Evolutionary conservation across 176 grass and related monocot genomes (phyloP), one percentile per base, ranked within the genome.

Genomic region (Rhipidocladum racemiflorum): DNA sequence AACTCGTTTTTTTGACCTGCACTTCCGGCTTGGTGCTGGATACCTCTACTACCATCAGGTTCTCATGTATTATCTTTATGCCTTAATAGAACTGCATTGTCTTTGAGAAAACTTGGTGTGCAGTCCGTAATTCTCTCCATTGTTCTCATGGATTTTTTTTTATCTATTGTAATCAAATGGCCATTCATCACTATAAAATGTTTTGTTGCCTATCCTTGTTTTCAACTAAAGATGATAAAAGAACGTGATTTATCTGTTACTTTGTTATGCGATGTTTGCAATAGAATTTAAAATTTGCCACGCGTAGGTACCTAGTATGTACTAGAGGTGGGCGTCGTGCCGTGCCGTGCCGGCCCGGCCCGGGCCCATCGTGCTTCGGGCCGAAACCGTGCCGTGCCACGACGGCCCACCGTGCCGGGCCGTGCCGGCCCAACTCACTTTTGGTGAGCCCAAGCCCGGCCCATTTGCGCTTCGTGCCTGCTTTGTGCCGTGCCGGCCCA

Each of bases 41-140:
- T 98, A 93, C 79, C 86, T 95, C 54, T 98, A 93, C 76, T 92
- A 88, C 57, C 95, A 98, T 78, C 92, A 91, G 92, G 88, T 98
- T 82, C 45, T 25, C 50, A 51, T 61, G 55, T 90, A 68, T 39
- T 65, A 46, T 87, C 50, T 36, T 79, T 27, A 20, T 76, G 15
- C 18, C 53, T 85, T 66, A 14, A 28, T 17, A 67, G 13, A 42
- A 45, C 35, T 56, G 0, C 50, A 72, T n/a, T 25, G 17, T 55
- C 27, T 0, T 70, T 70, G n/a, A 51, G 29, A 48, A 45, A 72
- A 34, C 0, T 40, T 20, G 51, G 24, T 55, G 49, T 68, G 21
- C 46, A 54, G 10, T 71, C 42, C 14, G 34, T 50, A 12, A 15
- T 81, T 81, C 42, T 45, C 12, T n/a, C 32, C 4, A 4, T 55